A percentile compares a stretch with the other conserved stretches of the same genome.
phyloP scores from a whole-genome alignment of 768 basidiomycete species.

The Suillus paluster region DNA sequence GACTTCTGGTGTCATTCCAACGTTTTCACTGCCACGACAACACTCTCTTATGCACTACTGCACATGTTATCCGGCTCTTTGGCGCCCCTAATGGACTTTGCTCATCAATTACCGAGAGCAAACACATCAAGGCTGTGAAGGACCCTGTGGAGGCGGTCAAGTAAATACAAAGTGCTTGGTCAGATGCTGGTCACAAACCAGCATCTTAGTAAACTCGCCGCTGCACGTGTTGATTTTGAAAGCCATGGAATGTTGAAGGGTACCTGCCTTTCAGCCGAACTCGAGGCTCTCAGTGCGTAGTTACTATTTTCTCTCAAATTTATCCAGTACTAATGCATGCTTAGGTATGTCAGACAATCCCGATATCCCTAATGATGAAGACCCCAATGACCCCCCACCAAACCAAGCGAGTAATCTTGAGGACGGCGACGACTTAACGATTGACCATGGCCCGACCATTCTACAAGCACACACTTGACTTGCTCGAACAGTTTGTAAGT shows the following conservation, averaged over 20 bases:
- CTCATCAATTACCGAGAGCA: constrained; percentile 19
- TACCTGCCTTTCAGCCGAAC: not conserved
- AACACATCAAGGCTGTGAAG: constrained; percentile 34
- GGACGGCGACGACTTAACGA: not conserved
- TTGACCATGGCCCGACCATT: not conserved
- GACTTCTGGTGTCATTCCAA: constrained; percentile 7
- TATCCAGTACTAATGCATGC: not conserved
- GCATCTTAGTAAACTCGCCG: constrained; percentile 17
- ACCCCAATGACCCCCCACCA: not conserved
- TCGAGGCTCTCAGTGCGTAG: constrained; percentile 3
- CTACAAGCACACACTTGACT: not conserved
- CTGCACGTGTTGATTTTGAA: not conserved
- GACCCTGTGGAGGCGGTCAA: constrained; percentile 16
- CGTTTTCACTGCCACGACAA: constrained; percentile 21
- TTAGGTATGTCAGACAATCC: not conserved
- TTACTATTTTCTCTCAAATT: not conserved
- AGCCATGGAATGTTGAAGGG: constrained; percentile 24
- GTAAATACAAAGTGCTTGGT: constrained; percentile 7
- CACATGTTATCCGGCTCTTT: constrained; percentile 26
- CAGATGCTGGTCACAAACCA: constrained; percentile 31
- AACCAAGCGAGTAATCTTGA: not conserved
- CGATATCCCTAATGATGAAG: not conserved
- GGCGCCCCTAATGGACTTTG: constrained; percentile 34
- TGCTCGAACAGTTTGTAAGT: not conserved
- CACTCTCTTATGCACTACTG: constrained; percentile 26